Conservation (phyloP, 2,329 filamentous ascomycete genomes). For the Monilinia polystroma region DNA sequence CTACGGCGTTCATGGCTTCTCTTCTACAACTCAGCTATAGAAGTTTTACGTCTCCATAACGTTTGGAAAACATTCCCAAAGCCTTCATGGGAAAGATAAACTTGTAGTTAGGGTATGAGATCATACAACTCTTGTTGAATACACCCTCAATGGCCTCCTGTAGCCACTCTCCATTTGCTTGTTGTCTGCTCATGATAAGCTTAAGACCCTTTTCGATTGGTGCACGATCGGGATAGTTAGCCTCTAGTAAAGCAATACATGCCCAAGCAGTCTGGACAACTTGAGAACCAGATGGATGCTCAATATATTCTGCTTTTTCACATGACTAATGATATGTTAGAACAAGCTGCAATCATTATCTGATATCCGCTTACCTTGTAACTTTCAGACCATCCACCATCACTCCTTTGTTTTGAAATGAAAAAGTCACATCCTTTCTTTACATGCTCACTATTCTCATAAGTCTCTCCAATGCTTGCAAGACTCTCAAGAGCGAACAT, state of each 20-base stretch:
- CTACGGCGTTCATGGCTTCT: not conserved
- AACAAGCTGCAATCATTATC: constrained; percentile 11
- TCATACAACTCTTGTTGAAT: constrained; percentile 99
- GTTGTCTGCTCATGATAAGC: constrained; percentile 82
- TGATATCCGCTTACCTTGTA: constrained; percentile 59
- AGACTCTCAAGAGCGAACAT: constrained; percentile 96
- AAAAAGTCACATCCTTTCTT: constrained; percentile 82
- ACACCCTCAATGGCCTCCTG: constrained; percentile 97
- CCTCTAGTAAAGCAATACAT: constrained; percentile 76
- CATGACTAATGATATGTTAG: constrained; percentile 56
- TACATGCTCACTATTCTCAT: constrained; percentile 68
- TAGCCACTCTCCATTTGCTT: constrained; percentile 86
- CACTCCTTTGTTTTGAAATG: constrained; percentile 75
- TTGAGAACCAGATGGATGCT: constrained; percentile 74
- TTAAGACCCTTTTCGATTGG: constrained; percentile 71
- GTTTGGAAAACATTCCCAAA: constrained; percentile 68
- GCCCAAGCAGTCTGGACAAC: constrained; percentile 97
- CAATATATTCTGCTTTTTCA: constrained; percentile 71
- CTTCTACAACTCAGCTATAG: constrained; percentile 14
- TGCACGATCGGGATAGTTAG: constrained; percentile 72
- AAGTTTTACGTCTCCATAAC: constrained; percentile 36
- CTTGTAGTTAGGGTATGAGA: constrained; percentile 99
- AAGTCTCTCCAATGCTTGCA: constrained; percentile 76
- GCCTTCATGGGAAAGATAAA: constrained; percentile 94
- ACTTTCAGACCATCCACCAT: constrained; percentile 96